Percentiles rank a stretch among this genome's conserved stretches.
Conservation (phyloP, 495 filamentous ascomycete species). For the Neurospora tetrasperma region DNA sequence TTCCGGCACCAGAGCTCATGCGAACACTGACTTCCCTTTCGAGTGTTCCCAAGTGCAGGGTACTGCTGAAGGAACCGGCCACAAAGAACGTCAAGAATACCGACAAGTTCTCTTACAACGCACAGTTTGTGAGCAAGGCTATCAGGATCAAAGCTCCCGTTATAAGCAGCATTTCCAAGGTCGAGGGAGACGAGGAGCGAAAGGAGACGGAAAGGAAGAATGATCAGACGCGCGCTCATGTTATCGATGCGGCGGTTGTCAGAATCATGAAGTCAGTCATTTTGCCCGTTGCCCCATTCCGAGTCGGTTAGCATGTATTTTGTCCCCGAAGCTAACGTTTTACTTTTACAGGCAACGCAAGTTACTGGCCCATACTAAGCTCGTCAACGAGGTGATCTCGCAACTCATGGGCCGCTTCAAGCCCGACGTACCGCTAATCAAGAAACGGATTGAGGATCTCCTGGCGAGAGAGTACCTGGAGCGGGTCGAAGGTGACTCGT, state of each 20-base stretch:
- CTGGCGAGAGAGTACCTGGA: slow-evolving; percentile 94
- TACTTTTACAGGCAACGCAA: slow-evolving; percentile 69
- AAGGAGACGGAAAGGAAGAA: slow-evolving; percentile 83
- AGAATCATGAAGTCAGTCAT: slow-evolving; percentile 85
- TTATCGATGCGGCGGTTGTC: slow-evolving; percentile 84
- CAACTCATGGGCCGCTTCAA: slow-evolving; percentile 73
- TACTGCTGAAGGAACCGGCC: slow-evolving; percentile 76
- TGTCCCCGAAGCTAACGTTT: slow-evolving; percentile 6
- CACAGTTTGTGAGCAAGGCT: slow-evolving; percentile 68
- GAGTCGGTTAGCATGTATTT: neutral
- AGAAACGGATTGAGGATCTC: slow-evolving; percentile 85
- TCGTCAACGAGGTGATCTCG: slow-evolving; percentile 75
- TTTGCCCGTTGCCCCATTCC: neutral
- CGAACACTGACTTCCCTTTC: slow-evolving; percentile 78
- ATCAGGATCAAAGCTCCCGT: slow-evolving; percentile 66
- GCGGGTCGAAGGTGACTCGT: slow-evolving; percentile 58
- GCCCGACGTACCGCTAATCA: slow-evolving; percentile 84
- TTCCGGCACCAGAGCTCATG: slow-evolving; percentile 66
- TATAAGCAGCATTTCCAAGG: slow-evolving; percentile 70
- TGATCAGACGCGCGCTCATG: slow-evolving; percentile 62
- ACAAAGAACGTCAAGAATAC: slow-evolving; percentile 69
- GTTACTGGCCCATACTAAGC: slow-evolving; percentile 63
- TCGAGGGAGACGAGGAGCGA: slow-evolving; percentile 75
- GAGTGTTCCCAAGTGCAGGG: slow-evolving; percentile 71
- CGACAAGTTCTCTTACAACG: slow-evolving; percentile 79